Evolutionary conservation across 192 early-diverging fungal genomes (phyloP), one percentile per base, ranked within the genome.

Genomic region (Coemansia sp.): DNA sequence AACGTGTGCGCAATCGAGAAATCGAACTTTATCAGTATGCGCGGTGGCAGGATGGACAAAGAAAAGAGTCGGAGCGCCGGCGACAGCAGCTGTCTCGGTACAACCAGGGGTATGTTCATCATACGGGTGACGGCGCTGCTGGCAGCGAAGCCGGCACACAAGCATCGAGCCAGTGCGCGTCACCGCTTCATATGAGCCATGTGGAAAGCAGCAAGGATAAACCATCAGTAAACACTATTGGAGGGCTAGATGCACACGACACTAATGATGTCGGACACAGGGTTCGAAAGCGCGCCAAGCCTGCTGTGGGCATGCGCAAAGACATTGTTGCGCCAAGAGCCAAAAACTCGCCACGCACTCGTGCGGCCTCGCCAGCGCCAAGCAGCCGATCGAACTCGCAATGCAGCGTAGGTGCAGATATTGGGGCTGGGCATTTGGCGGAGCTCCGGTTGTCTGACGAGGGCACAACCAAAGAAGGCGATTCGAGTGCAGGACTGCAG

Each of bases 21-120:
- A 60, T 80, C 2, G 77, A 80, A 62, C 77, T 80, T 41, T 80
- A 80, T 37, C 68, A 75, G 65, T 80, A 80, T 35, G 72, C 77
- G 38, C 56, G 69, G 54, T 80, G 72, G 72, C 68, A 67, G 37
- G 77, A 80, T 39, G 59, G 67, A 19, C 70, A 78, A 59, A 10
- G 60, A 8, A 45, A 25, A 51, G 54, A 53, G 41, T 64, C 39
- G 22, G 65, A 60, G 51, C 55, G 50, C n/a, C 19, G 51, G 52
- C 45, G 57, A 21, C 59, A 47, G 32, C 66, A 57, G 63, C 45
- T 21, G 19, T 51, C 39, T 17, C 49, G 48, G 19, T 52, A 52
- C 27, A 52, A 29, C 17, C 60, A 29, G 50, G 54, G 62, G 37
- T 24, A 24, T 37, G 55, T 23, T 17, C 67, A 62, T 54, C 60